phyloP scores from a whole-genome alignment of 352 stramenopile species.

The Pythium rhizo-oryzae region DNA sequence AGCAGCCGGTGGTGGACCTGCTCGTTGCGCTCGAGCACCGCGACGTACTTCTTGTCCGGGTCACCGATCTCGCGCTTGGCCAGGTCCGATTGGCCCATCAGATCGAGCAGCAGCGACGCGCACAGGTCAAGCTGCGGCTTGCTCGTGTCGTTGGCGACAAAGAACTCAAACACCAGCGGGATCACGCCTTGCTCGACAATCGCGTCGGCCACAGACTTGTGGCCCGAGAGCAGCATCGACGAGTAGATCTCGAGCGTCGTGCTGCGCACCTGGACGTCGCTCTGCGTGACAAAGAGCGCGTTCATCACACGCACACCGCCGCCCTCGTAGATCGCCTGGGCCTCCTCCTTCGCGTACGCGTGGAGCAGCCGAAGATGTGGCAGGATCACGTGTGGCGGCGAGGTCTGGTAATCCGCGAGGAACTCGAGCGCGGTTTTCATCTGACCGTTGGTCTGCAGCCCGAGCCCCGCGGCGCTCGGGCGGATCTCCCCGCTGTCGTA shows the following conservation, averaged over 20 bases:
- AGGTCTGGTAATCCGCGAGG: constrained; percentile 1
- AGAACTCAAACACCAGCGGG: constrained; percentile 15
- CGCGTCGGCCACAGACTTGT: constrained; percentile 11
- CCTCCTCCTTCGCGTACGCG: constrained; percentile 20
- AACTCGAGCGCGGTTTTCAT: constrained; percentile 22
- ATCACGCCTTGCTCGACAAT: constrained; percentile 24
- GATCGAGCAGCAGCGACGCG: constrained; percentile 26
- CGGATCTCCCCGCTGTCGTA: constrained; percentile 3
- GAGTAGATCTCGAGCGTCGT: constrained; percentile 26
- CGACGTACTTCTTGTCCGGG: constrained; percentile 14
- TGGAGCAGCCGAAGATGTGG: constrained; percentile 17
- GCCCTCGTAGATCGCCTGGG: constrained; percentile 22
- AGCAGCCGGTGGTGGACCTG: constrained; percentile 22
- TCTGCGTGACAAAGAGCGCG: constrained; percentile 9
- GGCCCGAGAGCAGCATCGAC: constrained; percentile 9
- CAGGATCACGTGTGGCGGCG: constrained; percentile 1
- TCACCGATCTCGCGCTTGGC: constrained; percentile 22
- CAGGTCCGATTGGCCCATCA: constrained; percentile 23
- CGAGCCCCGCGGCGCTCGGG: constrained; percentile 3
- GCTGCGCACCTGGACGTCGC: constrained; percentile 1
- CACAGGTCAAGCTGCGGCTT: constrained; percentile 8
- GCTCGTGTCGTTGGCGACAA: neutral
- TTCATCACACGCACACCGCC: constrained; percentile 24
- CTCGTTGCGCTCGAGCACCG: constrained; percentile 18
- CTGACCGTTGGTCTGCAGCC: constrained; percentile 22